These are phyloP conservation scores for Venturia oleaginea DNA, from an alignment of 2,329 filamentous ascomycete species.

Conservation along the genomic window DNA sequence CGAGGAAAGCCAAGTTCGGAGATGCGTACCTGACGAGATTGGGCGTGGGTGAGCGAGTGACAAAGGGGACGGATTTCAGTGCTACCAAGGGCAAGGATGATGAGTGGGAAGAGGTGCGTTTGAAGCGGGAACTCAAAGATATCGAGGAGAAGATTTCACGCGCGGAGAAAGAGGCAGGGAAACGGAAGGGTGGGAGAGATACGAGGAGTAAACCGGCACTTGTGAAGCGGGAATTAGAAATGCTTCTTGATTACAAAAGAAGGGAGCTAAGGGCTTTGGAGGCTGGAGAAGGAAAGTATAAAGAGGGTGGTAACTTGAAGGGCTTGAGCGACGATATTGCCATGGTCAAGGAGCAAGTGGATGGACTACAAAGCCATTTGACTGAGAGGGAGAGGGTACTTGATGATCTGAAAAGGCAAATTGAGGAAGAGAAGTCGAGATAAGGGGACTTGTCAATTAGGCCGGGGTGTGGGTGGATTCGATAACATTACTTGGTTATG, in stretches of 20 bases:
- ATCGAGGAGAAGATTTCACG: slow-evolving; percentile 80
- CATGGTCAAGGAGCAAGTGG: slow-evolving; percentile 88
- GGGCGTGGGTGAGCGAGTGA: slow-evolving; percentile 64
- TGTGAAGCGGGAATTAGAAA: slow-evolving; percentile 88
- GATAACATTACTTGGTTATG: not conserved
- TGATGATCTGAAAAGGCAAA: slow-evolving; percentile 66
- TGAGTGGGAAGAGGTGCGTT: slow-evolving; percentile 94
- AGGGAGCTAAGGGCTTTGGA: slow-evolving; percentile 67
- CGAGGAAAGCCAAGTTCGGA: slow-evolving; percentile 90
- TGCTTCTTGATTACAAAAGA: slow-evolving; percentile 90
- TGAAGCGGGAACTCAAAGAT: slow-evolving; percentile 86
- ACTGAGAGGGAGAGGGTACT: slow-evolving; percentile 65
- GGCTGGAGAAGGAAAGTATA: slow-evolving; percentile 51
- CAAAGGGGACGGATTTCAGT: slow-evolving; percentile 83
- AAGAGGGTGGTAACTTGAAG: slow-evolving; percentile 63
- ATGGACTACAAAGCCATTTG: slow-evolving; percentile 78
- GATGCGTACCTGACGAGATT: slow-evolving; percentile 91
- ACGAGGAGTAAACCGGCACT: slow-evolving; percentile 77
- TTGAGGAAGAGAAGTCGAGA: slow-evolving; percentile 69
- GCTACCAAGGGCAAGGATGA: slow-evolving; percentile 65
- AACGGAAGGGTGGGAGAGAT: slow-evolving; percentile 49
- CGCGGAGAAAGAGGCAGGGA: slow-evolving; percentile 63
- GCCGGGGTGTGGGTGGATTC: not conserved
- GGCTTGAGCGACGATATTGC: slow-evolving; percentile 76
- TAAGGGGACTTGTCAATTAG: not conserved